Evolutionary conservation across 106 monocot genomes (phyloP), one percentile per base, ranked within the genome.

Genomic region (Allium cepa): DNA sequence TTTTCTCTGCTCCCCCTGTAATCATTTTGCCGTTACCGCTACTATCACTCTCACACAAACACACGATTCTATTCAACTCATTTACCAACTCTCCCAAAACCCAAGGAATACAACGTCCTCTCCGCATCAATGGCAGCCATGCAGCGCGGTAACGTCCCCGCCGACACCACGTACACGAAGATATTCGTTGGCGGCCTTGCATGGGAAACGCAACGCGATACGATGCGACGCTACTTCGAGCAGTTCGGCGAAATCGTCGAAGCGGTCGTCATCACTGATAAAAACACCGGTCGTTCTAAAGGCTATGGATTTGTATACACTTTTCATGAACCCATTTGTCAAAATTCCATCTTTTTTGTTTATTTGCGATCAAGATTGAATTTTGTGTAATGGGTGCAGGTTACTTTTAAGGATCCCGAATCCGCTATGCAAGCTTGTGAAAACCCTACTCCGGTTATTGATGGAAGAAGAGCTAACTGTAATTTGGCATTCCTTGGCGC

Each of bases 391-490:
- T 51, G 15, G n/a, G 16, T 9, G 8, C 22, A 67, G 90, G 90
- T 91, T 64, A 91, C 90, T 18, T 91, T 87, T 53, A 87, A 69
- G 66, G 87, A 91, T 47, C 71, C 81, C 2, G 84, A 91, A 1
- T 72, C 90, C 0, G 87, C 90, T n/a, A 71, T 59, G 75, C 78
- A 81, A 67, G 87, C 90, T 8, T 91, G 86, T 79, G 62, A 75
- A 28, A 81, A 91, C 56, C 84, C 87, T 7, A 63, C 73, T 1
- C 90, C 90, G 26, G 81, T 91, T 68, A 91, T 91, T 62, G 90
- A 91, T 49, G 90, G 90, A 1, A 62, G 90, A 72, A 65, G 84
- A 57, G 83, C 90, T 17, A 91, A 91, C 57, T 91, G 90, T 69
- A 91, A 91, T 71, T 70, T 91, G n/a, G 90, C 90, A 0, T 71